Evolutionary conservation across 2,329 filamentous ascomycete species (phyloP).

Genomic region (Penicillium expansum): DNA sequence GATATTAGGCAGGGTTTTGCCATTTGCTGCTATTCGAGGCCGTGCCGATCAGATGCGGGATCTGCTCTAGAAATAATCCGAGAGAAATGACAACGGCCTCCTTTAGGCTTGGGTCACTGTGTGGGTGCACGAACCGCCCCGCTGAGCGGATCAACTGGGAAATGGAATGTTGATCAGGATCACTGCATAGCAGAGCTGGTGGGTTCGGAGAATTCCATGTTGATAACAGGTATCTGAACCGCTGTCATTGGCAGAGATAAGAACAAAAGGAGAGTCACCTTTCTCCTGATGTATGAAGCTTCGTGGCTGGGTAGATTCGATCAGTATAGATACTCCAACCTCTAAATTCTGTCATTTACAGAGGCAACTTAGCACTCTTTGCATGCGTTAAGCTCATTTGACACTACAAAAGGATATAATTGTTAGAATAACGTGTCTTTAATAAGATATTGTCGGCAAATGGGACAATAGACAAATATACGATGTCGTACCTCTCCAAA

Average conservation of each 20-base stretch:
- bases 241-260: slow-evolving; percentile 8
- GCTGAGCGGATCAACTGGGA: background rate
- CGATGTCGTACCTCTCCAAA: background rate
- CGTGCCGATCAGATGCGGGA: background rate
- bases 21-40: background rate
- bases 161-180: slow-evolving; percentile 19
- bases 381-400: too few relatives aligned
- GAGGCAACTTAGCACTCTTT: background rate
- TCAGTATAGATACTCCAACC: background rate
- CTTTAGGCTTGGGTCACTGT: background rate
- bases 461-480: background rate
- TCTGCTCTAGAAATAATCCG: background rate
- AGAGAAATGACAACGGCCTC: background rate
- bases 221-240: background rate
- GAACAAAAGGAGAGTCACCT: background rate
- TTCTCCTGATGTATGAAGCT: background rate
- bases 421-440: background rate
- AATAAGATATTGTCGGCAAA: background rate
- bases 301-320: background rate
- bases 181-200: slow-evolving; percentile 2
- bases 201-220: background rate
- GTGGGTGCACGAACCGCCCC: background rate
- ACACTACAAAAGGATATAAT: too few relatives aligned
- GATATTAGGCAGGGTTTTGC: background rate
- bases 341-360: background rate